Evolutionary conservation across 2,329 filamentous ascomycete genomes (phyloP), one percentile per base, ranked within the genome.

Genomic region (Cryphonectria carpinicola): DNA sequence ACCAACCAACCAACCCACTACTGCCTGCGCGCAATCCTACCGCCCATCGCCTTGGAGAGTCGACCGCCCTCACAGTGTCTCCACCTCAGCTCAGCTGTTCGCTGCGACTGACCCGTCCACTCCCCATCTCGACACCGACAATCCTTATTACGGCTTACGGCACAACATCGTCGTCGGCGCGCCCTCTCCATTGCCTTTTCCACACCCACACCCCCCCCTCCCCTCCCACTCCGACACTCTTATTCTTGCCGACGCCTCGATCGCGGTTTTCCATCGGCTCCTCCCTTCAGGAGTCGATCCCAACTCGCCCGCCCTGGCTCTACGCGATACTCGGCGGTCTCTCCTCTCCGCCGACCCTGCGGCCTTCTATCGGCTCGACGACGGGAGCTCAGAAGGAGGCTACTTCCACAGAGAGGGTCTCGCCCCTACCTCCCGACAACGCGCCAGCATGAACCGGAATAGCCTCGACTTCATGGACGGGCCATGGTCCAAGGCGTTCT

Each of bases 401-500:
- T 79, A 76, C 70, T 76, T 79, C 69, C 79, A 78, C 68, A 81
- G 82, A 74, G 76, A 80, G 65, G 73, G 76, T 68, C 74, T 77
- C 71, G 74, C 78, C 65, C 74, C 76, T n/a, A 79, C 78, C 71
- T 28, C 39, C 28, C 43, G 63, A 11, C 79, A 76, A 68, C 78
- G 76, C 74, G 75, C 71, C 69, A 75, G 75, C 69, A 78, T 81
- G 77, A 79, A 77, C 73, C 77, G 78, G 74, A 78, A 78, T 76
- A 89, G 82, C 76, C 89, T 95, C 84, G 95, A 94, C 79, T 89
- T 92, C 76, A 91, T 97, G 76, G 93, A 90, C 79, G 92, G 93
- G 70, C 89, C 87, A 78, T 99, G 96, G 95, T 94, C 95, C 22
- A 95, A 94, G 86, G 85, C 89, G 73, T 98, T 98, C 79, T 89